Conservation (phyloP, 2,329 filamentous ascomycete species). For the Juglanconis sp. region DNA sequence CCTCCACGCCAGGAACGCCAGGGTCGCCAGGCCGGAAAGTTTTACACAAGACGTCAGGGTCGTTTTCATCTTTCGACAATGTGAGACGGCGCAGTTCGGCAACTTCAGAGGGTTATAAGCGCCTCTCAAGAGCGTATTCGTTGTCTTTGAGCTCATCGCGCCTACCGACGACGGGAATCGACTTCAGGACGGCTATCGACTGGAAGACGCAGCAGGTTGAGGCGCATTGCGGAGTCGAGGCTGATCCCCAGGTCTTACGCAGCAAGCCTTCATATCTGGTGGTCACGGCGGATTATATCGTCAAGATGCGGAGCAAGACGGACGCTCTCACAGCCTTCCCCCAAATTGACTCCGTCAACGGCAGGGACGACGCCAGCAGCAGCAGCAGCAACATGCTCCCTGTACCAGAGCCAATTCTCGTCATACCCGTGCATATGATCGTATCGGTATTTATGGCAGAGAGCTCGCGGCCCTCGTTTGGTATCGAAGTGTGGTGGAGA, state of each 20-base stretch:
- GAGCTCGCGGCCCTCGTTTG: slow-evolving; percentile 45
- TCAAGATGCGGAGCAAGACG: slow-evolving; percentile 47
- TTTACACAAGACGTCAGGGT: slow-evolving; percentile 17
- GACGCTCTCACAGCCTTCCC: slow-evolving; percentile 48
- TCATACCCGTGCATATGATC: slow-evolving; percentile 48
- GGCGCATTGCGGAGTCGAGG: slow-evolving; percentile 44
- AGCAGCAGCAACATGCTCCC: slow-evolving; percentile 23
- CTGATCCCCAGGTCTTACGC: slow-evolving; percentile 42
- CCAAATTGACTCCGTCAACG: slow-evolving; percentile 30
- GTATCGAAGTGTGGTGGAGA: slow-evolving; percentile 57
- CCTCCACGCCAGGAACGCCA: background rate
- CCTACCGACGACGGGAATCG: slow-evolving; percentile 26
- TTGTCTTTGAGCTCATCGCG: slow-evolving; percentile 15
- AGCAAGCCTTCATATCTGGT: slow-evolving; percentile 51
- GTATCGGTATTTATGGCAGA: slow-evolving; percentile 53
- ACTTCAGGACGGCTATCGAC: slow-evolving; percentile 29
- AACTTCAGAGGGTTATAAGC: slow-evolving; percentile 27
- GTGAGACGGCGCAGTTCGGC: slow-evolving; percentile 28
- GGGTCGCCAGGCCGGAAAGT: slow-evolving; percentile 9
- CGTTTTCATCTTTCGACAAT: slow-evolving; percentile 22
- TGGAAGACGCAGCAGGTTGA: slow-evolving; percentile 31
- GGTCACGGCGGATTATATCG: slow-evolving; percentile 46
- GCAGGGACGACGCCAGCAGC: slow-evolving; percentile 25
- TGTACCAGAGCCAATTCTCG: slow-evolving; percentile 32
- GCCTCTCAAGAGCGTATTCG: slow-evolving; percentile 22